Base-by-base conservation (phyloP, 1,284 basidiomycete species). In the Leccinum pallidistipes region DNA sequence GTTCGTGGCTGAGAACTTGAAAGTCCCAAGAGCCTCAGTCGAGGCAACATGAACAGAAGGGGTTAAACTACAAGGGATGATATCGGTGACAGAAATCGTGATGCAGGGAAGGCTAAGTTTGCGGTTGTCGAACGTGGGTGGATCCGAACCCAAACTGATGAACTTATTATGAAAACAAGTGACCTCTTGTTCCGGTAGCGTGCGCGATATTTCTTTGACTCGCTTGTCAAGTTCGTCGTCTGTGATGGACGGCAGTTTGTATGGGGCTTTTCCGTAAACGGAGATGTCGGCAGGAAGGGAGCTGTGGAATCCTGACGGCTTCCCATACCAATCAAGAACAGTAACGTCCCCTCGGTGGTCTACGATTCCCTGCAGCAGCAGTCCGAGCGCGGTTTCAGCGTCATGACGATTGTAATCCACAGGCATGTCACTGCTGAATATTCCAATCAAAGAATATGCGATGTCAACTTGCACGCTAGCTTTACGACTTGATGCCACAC, bases 301-400 rank as follows among this genome's bases (percentile, higher is more conserved):
- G 54, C 62, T 70, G 24, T 68, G 57, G n/a, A 66, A 68, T 7
- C 43, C 32, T 1, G 68, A 70, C 16, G 66, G 27, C 10, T 53
- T 49, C 40, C 66, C 66, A 6, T 31, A 6, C 66, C 68, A 68
- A 52, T 66, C 66, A 3, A 68, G 59, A 10, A 67, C 57, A 3
- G 59, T 56, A 2, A 51, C 24, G 14, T 16, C 47, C 1, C 24
- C 24, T 50, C 24, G 12, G 47, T 12, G 47, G 31, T 60, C 61
- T 2, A 64, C 51, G 10, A 57, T 57, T 29, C 57, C 59, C 8
- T 68, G 66, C 47, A 67, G 29, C 21, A 67, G 56, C 1, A 38
- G 58, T 3, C 68, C 58, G 2, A 69, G 66, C 1, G 68, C 63
- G 16, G 10, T 5, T 0, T 66, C 47, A 2, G 29, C 34, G 5